These are phyloP conservation scores for Venturia carpophila DNA, from an alignment of 2,329 filamentous ascomycete genomes.

Conservation along the genomic window DNA sequence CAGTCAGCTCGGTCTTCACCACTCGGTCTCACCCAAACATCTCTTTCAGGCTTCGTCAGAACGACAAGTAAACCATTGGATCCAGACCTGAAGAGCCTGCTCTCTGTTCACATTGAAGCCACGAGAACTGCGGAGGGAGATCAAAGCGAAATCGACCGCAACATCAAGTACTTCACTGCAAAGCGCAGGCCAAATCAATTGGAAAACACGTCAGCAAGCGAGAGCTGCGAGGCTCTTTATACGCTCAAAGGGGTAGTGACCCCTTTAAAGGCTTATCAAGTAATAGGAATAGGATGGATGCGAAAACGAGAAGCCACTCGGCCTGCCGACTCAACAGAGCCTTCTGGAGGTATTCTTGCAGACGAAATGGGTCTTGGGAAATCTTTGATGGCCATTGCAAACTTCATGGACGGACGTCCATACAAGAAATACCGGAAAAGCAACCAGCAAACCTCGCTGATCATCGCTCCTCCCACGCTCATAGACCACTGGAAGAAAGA, in stretches of 20 bases:
- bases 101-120: too few species aligned
- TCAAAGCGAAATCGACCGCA: too few species aligned
- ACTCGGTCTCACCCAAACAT: too few species aligned
- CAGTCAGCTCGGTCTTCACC: too few species aligned
- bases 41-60: too few species aligned
- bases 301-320: neutral
- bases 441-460: constrained; percentile 32
- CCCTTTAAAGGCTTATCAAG: neutral
- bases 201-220: too few species aligned
- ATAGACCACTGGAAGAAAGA: constrained; percentile 35
- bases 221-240: too few species aligned
- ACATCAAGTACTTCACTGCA: too few species aligned
- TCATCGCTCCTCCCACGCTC: constrained; percentile 35
- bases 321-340: neutral
- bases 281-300: neutral
- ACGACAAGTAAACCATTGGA: too few species aligned
- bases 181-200: too few species aligned
- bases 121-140: too few species aligned
- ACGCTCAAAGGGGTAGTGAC: neutral
- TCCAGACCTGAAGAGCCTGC: too few species aligned
- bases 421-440: constrained; percentile 12
- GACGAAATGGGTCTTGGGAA: constrained; percentile 99
- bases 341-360: constrained; percentile 68
- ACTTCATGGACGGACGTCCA: constrained; percentile 35
- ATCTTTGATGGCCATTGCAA: constrained; percentile 36